These are phyloP conservation scores for Rhodotorula sp. DNA, from an alignment of 1,284 basidiomycete genomes.

Conservation along the genomic window DNA sequence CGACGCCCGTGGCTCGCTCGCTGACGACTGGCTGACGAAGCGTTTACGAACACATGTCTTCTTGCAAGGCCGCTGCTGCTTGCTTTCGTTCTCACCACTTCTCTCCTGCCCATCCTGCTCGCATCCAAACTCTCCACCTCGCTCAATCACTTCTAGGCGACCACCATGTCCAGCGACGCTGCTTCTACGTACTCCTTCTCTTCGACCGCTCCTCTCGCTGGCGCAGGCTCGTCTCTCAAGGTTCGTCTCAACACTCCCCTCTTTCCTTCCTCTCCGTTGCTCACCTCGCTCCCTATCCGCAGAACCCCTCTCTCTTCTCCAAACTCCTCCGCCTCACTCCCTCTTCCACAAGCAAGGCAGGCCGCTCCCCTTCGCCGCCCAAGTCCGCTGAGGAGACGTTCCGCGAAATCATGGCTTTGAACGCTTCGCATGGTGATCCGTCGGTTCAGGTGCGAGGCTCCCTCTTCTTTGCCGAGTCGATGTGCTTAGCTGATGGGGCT, in stretches of 20 bases:
- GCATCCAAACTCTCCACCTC: neutral
- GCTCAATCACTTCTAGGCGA: neutral
- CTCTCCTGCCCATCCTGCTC: neutral
- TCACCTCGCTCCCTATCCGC: neutral
- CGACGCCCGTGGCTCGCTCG: too few relatives aligned
- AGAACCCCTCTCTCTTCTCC: neutral
- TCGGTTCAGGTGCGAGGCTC: conserved; percentile 13
- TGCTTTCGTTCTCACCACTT: too few relatives aligned
- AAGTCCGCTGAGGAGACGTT: conserved; percentile 3
- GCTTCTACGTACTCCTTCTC: neutral
- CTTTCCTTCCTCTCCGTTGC: neutral
- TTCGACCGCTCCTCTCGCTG: neutral
- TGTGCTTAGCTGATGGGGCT: neutral
- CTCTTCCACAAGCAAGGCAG: too few relatives aligned
- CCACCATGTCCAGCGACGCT: neutral
- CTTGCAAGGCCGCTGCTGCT: neutral
- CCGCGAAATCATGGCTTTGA: conserved; percentile 18
- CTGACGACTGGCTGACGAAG: too few relatives aligned
- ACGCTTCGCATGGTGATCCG: conserved; percentile 21
- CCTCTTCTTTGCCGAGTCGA: too few relatives aligned
- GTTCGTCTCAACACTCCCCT: neutral
- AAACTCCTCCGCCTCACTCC: neutral
- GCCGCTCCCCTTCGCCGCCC: neutral
- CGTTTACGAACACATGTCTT: too few relatives aligned
- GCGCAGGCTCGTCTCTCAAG: neutral